A percentile compares a stretch with the other conserved stretches of the same genome.
Conservation (phyloP, 1,139 yeast species). For the Yamadazyma triangularis region DNA sequence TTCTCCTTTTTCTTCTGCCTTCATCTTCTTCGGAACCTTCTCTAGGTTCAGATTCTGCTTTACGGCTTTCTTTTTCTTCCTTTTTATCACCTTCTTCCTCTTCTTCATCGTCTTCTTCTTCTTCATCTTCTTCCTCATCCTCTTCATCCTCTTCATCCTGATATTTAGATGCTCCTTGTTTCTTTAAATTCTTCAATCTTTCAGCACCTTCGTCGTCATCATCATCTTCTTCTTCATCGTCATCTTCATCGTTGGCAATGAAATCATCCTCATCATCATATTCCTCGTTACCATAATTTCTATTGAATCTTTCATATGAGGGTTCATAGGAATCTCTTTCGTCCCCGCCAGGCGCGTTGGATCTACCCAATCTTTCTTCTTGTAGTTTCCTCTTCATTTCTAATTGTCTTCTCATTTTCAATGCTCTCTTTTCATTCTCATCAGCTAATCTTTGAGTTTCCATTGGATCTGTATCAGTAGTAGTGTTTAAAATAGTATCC, state of each 20-base stretch:
- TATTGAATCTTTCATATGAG: slow-evolving; percentile 38
- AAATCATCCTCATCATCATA: slow-evolving; percentile 45
- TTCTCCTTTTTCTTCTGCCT: slow-evolving; percentile 30
- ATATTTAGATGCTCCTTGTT: slow-evolving; percentile 51
- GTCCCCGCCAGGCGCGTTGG: slow-evolving; percentile 14
- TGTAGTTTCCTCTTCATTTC: slow-evolving; percentile 49
- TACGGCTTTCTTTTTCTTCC: not conserved
- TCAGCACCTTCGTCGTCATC: slow-evolving; percentile 63
- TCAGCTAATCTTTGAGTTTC: slow-evolving; percentile 77
- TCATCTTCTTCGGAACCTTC: slow-evolving; percentile 10
- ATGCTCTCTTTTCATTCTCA: slow-evolving; percentile 67
- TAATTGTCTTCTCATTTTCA: slow-evolving; percentile 66
- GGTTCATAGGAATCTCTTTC: slow-evolving; percentile 21
- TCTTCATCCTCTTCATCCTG: slow-evolving; percentile 35
- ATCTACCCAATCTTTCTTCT: slow-evolving; percentile 35
- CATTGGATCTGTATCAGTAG: slow-evolving; percentile 85
- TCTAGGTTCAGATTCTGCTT: slow-evolving; percentile 1
- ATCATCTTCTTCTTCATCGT: slow-evolving; percentile 53
- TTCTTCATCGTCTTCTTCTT: slow-evolving; percentile 36
- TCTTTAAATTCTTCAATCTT: slow-evolving; percentile 57
- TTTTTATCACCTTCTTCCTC: slow-evolving; percentile 3
- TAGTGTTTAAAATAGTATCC: slow-evolving; percentile 56
- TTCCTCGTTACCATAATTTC: slow-evolving; percentile 35
- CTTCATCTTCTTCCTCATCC: slow-evolving; percentile 30
- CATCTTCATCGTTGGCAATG: slow-evolving; percentile 41